Evolutionary conservation across 2,329 filamentous ascomycete genomes (phyloP), one percentile per base, ranked within the genome.

Genomic region (Dactylellina sp.): DNA sequence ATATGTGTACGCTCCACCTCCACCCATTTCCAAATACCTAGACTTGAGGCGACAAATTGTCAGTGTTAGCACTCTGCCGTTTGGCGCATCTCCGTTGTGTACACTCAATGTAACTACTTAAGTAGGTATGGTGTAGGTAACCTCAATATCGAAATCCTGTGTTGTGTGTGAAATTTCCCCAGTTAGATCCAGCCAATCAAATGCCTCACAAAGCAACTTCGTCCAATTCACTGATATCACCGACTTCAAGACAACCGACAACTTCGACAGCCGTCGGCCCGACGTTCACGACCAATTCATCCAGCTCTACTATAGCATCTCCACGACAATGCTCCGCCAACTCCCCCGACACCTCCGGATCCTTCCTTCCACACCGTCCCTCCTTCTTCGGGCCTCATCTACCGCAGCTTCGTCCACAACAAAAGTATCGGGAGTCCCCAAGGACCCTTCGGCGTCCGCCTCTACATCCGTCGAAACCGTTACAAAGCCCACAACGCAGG

Each of bases 291-390:
- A 40, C 32, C 42, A 14, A 37, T 32, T 18, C 24, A n/a, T 20
- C 22, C 5, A 18, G 25, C n/a, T 14, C 25, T 7, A 14, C 14
- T 3, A 57, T 39, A n/a, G 14, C 9, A 25, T 5, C 39, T 46
- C 40, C 47, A 16, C 18, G 46, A 63, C 18, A 20, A 72, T 72
- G 68, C 60, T 72, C 53, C 68, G 68, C 28, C 68, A 60, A 22
- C 16, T 72, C 14, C 68, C 68, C 37, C 68, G 68, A n/a, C 55
- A 52, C 39, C 46, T 64, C 25, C 57, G 57, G 37, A 50, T 63
- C 28, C 57, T 49, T 24, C 25, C 53, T 3, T 37, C 66, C 11
- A 62, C 44, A 2, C 35, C 57, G 5, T 59, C 57, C 6, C 20
- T 28, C 18, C 47, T 59, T 42, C 44, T 60, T 52, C 68, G 68